Base-by-base conservation (phyloP, 441 rosid species). In the Kokia cookei region DNA sequence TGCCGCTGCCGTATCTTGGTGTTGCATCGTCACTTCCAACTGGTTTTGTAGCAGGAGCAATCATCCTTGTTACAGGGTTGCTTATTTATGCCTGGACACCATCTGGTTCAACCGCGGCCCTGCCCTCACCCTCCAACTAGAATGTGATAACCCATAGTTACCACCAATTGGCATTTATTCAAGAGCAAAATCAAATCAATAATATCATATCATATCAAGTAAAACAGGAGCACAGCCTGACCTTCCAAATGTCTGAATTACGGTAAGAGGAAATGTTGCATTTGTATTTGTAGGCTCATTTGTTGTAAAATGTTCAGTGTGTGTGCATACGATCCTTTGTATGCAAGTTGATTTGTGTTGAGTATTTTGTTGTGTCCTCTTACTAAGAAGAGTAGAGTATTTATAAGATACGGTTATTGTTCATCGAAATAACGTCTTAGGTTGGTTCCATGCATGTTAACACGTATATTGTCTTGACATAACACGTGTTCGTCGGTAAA, bases 1-100 rank as follows among this genome's bases (percentile, higher is more conserved):
- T 94, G 73, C 98, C 96, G 0, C 76, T 94, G 71, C 98, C 98
- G 5, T 94, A 86, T 84, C 86, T 92, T 0, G 95, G 95, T 0
- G 89, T 85, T 0, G 92, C 97, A 10, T 92, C 98, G 35, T 66
- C 97, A 4, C 97, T 94, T 65, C 97, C 97, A 11, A 72, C 85
- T 0, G 97, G 97, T 24, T 94, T 94, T 40, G 91, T 94, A 13
- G 92, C 91, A 11, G 98, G 97, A 75, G 84, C 97, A 64, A 70
- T 90, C 26, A 61, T 94, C 45, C 97, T 94, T 27, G 88, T 94
- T 63, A 62, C 87, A 22, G 98, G 98, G 27, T 77, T 94, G 84
- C 90, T 94, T 62, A 69, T 86, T 72, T 94, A 94, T 70, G 86
- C 93, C 3, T 91, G 94, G 95, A 83, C 88, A 14, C 97, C 88